Conservation (phyloP, 2,329 filamentous ascomycete species). For the Aureobasidium uvarum region DNA sequence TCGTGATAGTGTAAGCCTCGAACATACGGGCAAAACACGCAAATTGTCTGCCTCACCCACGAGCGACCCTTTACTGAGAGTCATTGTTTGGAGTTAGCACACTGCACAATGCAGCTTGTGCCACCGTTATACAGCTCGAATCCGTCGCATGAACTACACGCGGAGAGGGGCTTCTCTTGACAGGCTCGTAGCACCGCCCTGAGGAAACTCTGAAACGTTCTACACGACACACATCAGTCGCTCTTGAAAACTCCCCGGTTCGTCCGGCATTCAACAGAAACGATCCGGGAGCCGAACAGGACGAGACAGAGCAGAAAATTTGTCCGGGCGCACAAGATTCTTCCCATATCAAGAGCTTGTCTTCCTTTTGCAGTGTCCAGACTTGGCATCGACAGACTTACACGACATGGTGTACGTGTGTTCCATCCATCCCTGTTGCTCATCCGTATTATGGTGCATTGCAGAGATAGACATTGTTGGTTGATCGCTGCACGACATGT, state of each 20-base stretch:
- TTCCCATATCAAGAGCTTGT: not conserved
- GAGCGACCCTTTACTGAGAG: not conserved
- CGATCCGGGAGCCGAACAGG: not conserved
- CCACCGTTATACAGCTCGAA: slow-evolving; percentile 19
- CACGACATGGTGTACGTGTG: slow-evolving; percentile 16
- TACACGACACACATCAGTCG: slow-evolving; percentile 13
- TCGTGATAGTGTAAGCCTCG: not conserved
- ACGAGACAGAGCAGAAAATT: slow-evolving; percentile 6
- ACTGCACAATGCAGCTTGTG: slow-evolving; percentile 14
- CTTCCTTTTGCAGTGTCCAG: not conserved
- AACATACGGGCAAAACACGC: not conserved
- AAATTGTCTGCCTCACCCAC: not conserved
- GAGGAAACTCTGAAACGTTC: slow-evolving; percentile 21
- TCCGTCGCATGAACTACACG: slow-evolving; percentile 26
- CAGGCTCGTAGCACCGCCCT: slow-evolving; percentile 20
- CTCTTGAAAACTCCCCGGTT: slow-evolving; percentile 10
- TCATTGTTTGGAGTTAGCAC: not conserved
- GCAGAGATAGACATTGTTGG: slow-evolving; percentile 11
- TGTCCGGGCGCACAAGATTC: slow-evolving; percentile 7
- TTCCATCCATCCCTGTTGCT: slow-evolving; percentile 16
- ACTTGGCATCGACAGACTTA: not conserved
- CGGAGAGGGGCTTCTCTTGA: slow-evolving; percentile 20
- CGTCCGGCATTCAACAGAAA: slow-evolving; percentile 13
- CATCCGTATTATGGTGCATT: slow-evolving; percentile 7
- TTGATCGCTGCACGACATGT: slow-evolving; percentile 26